phyloP scores from a whole-genome alignment of 192 early-diverging fungal species.

The Coemansia sp. region DNA sequence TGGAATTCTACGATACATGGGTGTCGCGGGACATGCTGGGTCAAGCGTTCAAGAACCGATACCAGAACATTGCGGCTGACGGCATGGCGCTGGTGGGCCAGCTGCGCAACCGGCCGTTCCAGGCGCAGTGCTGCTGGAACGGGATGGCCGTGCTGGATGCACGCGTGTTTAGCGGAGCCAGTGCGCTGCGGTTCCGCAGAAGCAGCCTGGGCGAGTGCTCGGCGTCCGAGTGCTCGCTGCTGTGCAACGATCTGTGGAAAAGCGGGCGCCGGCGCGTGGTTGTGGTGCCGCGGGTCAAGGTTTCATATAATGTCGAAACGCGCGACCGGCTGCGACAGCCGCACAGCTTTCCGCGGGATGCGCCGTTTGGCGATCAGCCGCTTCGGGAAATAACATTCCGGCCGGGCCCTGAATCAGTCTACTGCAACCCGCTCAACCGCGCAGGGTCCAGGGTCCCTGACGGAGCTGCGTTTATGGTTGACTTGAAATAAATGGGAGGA shows the following conservation, averaged over 20 bases:
- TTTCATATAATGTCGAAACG: constrained; percentile 40
- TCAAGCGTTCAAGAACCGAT: constrained; percentile 26
- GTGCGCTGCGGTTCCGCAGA: constrained; percentile 22
- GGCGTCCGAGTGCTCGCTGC: constrained; percentile 54
- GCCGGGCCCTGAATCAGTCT: constrained; percentile 33
- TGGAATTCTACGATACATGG: constrained; percentile 54
- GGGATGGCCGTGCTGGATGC: constrained; percentile 47
- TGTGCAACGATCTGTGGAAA: constrained; percentile 52
- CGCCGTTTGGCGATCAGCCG: constrained; percentile 11
- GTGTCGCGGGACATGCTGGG: constrained; percentile 52
- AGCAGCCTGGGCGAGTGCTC: constrained; percentile 38
- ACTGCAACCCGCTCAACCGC: constrained; percentile 43
- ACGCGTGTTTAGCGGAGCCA: constrained; percentile 16
- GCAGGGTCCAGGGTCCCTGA: constrained; percentile 18
- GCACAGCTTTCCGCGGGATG: constrained; percentile 21
- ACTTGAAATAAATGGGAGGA: background rate
- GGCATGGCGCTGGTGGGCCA: constrained; percentile 15
- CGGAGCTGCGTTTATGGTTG: constrained; percentile 24
- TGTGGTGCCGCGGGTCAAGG: constrained; percentile 50
- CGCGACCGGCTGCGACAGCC: constrained; percentile 33
- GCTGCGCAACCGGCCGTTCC: constrained; percentile 32
- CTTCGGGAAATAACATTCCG: constrained; percentile 15
- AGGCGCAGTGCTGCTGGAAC: constrained; percentile 56
- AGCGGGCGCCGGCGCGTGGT: constrained; percentile 30
- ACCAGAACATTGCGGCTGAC: constrained; percentile 43